Conservation (phyloP, 2,329 filamentous ascomycete genomes). For the Penicillium sp. region DNA sequence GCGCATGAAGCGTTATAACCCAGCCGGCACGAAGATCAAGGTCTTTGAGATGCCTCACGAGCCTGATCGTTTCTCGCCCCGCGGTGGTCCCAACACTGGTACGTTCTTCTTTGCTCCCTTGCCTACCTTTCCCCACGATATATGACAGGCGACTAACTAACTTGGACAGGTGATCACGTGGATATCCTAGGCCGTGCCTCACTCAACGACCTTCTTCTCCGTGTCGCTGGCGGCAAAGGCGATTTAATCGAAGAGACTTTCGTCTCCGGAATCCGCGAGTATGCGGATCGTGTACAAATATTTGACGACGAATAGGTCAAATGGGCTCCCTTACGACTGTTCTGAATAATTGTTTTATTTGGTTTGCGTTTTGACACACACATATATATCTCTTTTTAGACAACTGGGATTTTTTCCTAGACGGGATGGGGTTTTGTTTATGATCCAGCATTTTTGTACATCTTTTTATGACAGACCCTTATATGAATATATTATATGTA, state of each 20-base stretch:
- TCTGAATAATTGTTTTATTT: not conserved
- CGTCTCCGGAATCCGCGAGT: slow-evolving; percentile 76
- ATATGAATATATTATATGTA: not conserved
- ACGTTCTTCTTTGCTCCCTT: slow-evolving; percentile 30
- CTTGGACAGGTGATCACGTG: slow-evolving; percentile 72
- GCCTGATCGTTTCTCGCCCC: slow-evolving; percentile 83
- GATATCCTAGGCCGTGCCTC: slow-evolving; percentile 88
- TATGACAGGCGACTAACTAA: not conserved
- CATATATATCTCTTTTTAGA: not conserved
- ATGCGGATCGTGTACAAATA: slow-evolving; percentile 79
- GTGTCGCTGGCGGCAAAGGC: slow-evolving; percentile 81
- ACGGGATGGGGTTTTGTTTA: slow-evolving; percentile 3
- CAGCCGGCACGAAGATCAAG: slow-evolving; percentile 73
- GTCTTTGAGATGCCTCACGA: slow-evolving; percentile 97
- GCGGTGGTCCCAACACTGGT: slow-evolving; percentile 66
- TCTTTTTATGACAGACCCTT: not conserved
- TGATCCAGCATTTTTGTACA: slow-evolving; percentile 1
- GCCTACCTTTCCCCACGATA: not conserved
- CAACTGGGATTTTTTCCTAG: not conserved
- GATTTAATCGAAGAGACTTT: slow-evolving; percentile 73
- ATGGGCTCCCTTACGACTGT: not conserved
- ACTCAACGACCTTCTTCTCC: slow-evolving; percentile 84
- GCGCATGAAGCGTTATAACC: slow-evolving; percentile 92
- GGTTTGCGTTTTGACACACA: not conserved
- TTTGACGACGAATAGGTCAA: slow-evolving; percentile 58